phyloP scores from a whole-genome alignment of 805 yeast genomes.

The Blastobotrys attinorum region DNA sequence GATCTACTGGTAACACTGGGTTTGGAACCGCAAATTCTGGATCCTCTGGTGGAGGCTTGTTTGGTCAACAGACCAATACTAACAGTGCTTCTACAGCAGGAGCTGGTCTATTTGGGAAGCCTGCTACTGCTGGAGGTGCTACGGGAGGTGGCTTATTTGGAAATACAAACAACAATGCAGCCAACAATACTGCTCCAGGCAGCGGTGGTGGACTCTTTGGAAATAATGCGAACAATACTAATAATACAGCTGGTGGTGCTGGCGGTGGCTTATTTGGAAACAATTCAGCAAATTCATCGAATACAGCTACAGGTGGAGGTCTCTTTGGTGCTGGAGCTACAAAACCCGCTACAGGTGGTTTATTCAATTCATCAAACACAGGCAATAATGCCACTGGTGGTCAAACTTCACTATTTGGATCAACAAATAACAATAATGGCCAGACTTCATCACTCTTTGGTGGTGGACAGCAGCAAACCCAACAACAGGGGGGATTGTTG shows the following conservation, averaged over 20 bases:
- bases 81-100: no score
- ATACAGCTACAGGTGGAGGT: conserved; percentile 13
- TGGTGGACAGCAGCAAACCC: background rate
- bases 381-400: conserved; percentile 10
- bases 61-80: conserved; percentile 8
- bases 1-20: conserved; percentile 14
- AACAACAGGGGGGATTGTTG: no score
- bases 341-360: conserved; percentile 16
- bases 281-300: conserved; percentile 16
- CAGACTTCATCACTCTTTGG: conserved; percentile 3
- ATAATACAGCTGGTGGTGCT: conserved; percentile 28
- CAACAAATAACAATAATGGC: background rate
- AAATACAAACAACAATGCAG: conserved; percentile 13
- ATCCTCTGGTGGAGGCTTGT: conserved; percentile 19
- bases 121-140: conserved; percentile 11
- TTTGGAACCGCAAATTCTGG: conserved; percentile 22
- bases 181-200: conserved; percentile 12
- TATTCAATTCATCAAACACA: conserved; percentile 18
- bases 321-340: conserved; percentile 30
- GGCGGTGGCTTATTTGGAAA: conserved; percentile 36
- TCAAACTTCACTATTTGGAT: conserved; percentile 10
- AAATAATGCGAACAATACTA: conserved; percentile 21
- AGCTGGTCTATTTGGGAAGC: conserved; percentile 25
- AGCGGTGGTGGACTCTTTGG: conserved; percentile 38
- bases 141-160: conserved; percentile 16